These are phyloP conservation scores for Syzygium grande DNA, from an alignment of 345 rosid species.

Conservation along the genomic window DNA sequence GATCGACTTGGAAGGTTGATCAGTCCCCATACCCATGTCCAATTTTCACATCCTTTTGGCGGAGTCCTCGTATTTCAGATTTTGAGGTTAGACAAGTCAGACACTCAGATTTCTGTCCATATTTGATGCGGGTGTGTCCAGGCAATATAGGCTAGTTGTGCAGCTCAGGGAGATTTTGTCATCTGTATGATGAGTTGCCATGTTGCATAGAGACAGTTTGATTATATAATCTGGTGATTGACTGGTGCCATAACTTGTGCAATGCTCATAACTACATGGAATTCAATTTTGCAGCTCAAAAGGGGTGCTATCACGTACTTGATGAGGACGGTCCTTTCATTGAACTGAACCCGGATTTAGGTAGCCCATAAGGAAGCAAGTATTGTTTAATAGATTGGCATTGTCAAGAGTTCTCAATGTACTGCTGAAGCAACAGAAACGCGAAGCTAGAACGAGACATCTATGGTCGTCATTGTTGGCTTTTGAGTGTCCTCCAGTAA, in stretches of 20 bases:
- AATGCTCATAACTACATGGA: background rate
- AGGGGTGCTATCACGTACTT: conserved; percentile 68
- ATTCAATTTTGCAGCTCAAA: conserved; percentile 56
- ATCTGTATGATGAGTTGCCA: background rate
- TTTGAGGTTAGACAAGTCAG: background rate
- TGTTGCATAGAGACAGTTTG: background rate
- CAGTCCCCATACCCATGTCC: background rate
- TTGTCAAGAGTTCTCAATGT: background rate
- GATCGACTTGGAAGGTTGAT: background rate
- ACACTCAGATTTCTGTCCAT: background rate
- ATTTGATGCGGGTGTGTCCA: background rate
- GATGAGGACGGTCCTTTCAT: background rate
- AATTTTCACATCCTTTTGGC: background rate
- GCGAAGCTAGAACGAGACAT: background rate
- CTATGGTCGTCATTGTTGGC: background rate
- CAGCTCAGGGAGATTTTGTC: background rate
- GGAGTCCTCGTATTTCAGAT: background rate
- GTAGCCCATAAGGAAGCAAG: background rate
- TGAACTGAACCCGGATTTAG: background rate
- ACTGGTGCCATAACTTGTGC: background rate
- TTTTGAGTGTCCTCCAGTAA: background rate
- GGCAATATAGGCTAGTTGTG: background rate
- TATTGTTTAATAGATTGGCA: background rate
- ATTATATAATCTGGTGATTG: background rate
- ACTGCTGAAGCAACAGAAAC: background rate